A percentile compares a stretch with the other conserved stretches of the same genome.
phyloP scores from a whole-genome alignment of 176 grass and related monocot genomes.

The Oryza meyeriana region DNA sequence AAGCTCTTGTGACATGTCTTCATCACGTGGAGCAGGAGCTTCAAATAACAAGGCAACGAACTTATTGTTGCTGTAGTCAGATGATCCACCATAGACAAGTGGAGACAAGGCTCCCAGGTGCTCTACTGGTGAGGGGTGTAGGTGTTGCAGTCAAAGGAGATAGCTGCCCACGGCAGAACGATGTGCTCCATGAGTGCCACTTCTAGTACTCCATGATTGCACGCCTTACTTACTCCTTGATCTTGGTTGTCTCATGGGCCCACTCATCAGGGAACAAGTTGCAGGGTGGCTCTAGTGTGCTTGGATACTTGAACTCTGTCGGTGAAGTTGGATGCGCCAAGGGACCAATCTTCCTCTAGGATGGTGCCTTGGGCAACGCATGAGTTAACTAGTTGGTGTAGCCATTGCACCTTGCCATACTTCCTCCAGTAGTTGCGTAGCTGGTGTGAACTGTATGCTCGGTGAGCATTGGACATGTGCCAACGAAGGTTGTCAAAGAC shows the following conservation, averaged over 20 bases:
- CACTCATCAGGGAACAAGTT: neutral
- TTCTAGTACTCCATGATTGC: neutral
- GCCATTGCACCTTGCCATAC: neutral
- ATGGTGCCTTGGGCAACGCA: neutral
- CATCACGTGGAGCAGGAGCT: neutral
- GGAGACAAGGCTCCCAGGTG: neutral
- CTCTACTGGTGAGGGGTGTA: too few relatives aligned
- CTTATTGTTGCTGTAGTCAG: neutral
- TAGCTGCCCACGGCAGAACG: neutral
- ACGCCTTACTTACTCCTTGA: neutral
- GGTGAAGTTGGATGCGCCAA: neutral
- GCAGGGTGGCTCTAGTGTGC: rapidly evolving
- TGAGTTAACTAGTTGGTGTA: neutral
- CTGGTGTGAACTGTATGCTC: neutral
- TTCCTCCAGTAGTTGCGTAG: neutral
- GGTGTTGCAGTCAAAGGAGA: neutral
- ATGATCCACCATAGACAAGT: neutral
- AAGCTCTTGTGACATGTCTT: neutral
- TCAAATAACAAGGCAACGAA: neutral
- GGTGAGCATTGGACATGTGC: neutral
- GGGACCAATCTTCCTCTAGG: neutral
- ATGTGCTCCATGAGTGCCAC: neutral
- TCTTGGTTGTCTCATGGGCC: neutral
- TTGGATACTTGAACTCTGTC: neutral
- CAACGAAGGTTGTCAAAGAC: neutral